These are phyloP conservation scores for Spergularia bocconei DNA, from an alignment of 148 eudicot species.

Conservation along the genomic window DNA sequence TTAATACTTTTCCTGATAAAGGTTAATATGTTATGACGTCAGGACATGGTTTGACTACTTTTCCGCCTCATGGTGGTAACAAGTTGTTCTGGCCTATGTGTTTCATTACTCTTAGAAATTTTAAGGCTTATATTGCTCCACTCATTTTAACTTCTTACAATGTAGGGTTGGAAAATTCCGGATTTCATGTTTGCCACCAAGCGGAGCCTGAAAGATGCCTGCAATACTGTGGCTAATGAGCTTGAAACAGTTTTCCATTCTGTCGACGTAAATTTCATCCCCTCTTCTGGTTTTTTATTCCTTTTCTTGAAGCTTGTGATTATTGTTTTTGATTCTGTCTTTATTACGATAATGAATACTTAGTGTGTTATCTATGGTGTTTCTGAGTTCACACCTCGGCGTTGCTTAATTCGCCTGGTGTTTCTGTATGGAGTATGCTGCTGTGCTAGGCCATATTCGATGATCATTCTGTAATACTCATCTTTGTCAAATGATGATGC, in stretches of 20 bases:
- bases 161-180: conserved; percentile 89
- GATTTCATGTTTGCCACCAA: conserved; percentile 83
- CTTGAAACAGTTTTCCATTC: conserved; percentile 71
- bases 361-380: conserved; percentile 4
- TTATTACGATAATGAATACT: neutral
- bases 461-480: neutral
- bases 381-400: neutral
- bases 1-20: neutral
- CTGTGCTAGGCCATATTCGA: neutral
- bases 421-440: neutral
- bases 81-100: neutral
- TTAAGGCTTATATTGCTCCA: neutral
- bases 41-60: conserved; percentile 14
- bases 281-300: neutral
- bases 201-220: conserved; percentile 78
- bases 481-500: neutral
- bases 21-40: neutral
- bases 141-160: conserved; percentile 13
- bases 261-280: conserved; percentile 46
- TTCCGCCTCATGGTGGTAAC: neutral
- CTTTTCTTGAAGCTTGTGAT: conserved; percentile 9
- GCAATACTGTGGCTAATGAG: conserved; percentile 53
- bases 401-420: neutral
- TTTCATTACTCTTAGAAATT: neutral
- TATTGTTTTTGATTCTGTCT: neutral